These are phyloP conservation scores for Flaveria bidentis DNA, from an alignment of 129 eudicot genomes.

Conservation along the genomic window DNA sequence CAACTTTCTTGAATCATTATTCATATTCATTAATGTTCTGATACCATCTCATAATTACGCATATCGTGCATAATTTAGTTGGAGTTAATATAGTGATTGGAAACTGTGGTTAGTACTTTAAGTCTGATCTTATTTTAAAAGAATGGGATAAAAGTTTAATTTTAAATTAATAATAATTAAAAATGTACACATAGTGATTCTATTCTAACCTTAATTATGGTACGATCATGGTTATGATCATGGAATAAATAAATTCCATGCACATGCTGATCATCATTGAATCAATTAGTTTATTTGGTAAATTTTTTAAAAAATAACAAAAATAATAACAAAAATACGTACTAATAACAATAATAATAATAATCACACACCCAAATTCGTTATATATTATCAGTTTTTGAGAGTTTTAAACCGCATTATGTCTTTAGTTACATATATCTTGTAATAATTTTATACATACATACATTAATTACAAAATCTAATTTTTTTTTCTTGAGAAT, in stretches of 20 bases:
- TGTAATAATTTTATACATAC: background rate
- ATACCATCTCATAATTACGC: too few relatives aligned
- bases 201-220: background rate
- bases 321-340: too few relatives aligned
- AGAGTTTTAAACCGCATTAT: too few relatives aligned
- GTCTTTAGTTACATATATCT: background rate
- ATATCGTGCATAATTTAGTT: too few relatives aligned
- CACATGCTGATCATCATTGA: constrained; percentile 18
- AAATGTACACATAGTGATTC: background rate
- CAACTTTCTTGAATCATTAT: too few relatives aligned
- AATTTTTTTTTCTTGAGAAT: background rate
- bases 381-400: too few relatives aligned
- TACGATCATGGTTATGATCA: constrained; percentile 27
- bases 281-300: constrained; percentile 5
- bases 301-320: too few relatives aligned
- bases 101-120: background rate
- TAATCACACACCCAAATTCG: too few relatives aligned
- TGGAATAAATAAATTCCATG: constrained; percentile 14
- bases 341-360: too few relatives aligned
- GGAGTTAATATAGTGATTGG: too few relatives aligned
- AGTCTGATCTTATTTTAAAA: background rate
- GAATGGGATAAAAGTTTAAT: background rate
- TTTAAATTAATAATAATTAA: background rate
- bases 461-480: background rate
- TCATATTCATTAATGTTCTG: too few relatives aligned